A percentile compares a stretch with the other conserved stretches of the same genome.
Conservation (phyloP, 176 grass and related monocot species). For the Typha latifolia region DNA sequence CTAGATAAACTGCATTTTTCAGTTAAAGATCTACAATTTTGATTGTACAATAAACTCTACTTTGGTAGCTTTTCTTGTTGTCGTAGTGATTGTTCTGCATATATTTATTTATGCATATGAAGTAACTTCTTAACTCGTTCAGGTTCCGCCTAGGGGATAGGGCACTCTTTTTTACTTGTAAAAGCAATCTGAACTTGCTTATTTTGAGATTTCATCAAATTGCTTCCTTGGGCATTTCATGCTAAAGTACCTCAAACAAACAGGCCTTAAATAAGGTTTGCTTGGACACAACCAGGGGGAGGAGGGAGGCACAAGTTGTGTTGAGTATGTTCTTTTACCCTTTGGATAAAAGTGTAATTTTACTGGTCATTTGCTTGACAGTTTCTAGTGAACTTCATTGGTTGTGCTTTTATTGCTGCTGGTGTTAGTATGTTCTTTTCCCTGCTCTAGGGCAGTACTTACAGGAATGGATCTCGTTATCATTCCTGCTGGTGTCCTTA, state of each 20-base stretch:
- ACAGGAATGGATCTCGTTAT: slow-evolving; percentile 92
- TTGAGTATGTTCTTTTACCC: too few relatives aligned
- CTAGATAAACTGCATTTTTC: too few relatives aligned
- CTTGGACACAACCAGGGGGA: too few relatives aligned
- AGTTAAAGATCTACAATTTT: too few relatives aligned
- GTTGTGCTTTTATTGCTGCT: too few relatives aligned
- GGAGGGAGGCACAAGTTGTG: too few relatives aligned
- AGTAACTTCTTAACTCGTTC: slow-evolving; percentile 14
- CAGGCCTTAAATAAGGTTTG: too few relatives aligned
- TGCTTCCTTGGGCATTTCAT: neutral
- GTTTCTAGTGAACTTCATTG: too few relatives aligned
- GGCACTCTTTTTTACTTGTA: slow-evolving; percentile 68
- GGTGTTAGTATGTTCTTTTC: too few relatives aligned
- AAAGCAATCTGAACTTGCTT: slow-evolving; percentile 30
- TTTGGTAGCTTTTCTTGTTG: neutral
- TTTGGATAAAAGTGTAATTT: too few relatives aligned
- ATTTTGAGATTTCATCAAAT: neutral
- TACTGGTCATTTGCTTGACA: too few relatives aligned
- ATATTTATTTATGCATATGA: slow-evolving; percentile 3
- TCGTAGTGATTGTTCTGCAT: neutral
- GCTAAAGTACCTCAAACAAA: neutral
- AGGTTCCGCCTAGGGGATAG: slow-evolving; percentile 67
- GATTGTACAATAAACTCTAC: neutral
- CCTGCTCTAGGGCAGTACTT: too few relatives aligned
- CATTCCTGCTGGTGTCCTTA: slow-evolving; percentile 88